These are phyloP conservation scores for Termitomyces sp. DNA, from an alignment of 768 basidiomycete genomes.

Conservation along the genomic window DNA sequence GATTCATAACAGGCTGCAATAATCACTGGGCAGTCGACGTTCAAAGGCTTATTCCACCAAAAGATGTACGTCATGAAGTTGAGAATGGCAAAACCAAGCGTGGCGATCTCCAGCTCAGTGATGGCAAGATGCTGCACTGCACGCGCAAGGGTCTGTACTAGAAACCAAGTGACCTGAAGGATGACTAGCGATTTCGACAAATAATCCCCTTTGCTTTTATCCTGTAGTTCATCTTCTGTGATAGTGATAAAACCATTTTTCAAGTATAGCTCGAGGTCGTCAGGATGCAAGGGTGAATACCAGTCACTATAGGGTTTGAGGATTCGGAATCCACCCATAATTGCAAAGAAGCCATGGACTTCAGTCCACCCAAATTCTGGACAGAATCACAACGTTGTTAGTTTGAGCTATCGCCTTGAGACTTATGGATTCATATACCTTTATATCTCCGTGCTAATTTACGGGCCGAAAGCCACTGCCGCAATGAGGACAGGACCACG, in stretches of 20 bases:
- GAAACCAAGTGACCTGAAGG: constrained; percentile 25
- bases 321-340: constrained; percentile 22
- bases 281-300: neutral
- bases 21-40: constrained; percentile 14
- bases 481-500: constrained; percentile 14
- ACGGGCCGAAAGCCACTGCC: constrained; percentile 15
- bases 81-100: constrained; percentile 20
- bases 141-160: constrained; percentile 21
- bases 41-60: constrained; percentile 32
- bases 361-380: constrained; percentile 15
- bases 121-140: constrained; percentile 16
- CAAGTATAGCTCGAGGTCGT: neutral
- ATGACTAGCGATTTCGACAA: constrained; percentile 10
- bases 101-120: constrained; percentile 25
- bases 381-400: neutral
- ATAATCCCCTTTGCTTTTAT: constrained; percentile 22
- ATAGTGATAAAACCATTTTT: constrained; percentile 1
- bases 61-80: constrained; percentile 24
- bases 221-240: constrained; percentile 16
- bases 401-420: no score
- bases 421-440: neutral
- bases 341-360: constrained; percentile 22
- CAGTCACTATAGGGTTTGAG: neutral
- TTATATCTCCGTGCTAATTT: constrained; percentile 10
- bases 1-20: no score